Percentiles rank a stretch among this genome's conserved stretches.
These are phyloP conservation scores for Chytridium lagenaria DNA, from an alignment of 371 early-diverging fungal species.

Conservation along the genomic window DNA sequence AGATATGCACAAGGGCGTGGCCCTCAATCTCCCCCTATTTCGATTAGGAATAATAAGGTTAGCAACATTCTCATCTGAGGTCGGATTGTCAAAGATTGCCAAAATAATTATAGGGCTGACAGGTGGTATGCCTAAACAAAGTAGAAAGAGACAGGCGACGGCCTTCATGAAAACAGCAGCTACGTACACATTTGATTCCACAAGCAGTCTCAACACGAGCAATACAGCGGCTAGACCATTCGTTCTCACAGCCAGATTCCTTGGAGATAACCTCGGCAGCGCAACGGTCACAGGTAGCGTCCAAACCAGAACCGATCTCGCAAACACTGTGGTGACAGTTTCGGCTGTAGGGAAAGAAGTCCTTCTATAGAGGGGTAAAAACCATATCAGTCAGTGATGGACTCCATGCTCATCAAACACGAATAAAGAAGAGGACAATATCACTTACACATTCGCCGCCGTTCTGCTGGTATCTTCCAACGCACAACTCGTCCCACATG, in stretches of 20 bases:
- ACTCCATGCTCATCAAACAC: not conserved
- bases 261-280: constrained; percentile 11
- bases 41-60: not conserved
- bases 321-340: constrained; percentile 12
- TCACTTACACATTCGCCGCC: constrained; percentile 3
- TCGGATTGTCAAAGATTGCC: not conserved
- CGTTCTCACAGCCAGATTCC: constrained; percentile 2
- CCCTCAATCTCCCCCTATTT: not conserved
- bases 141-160: too few species aligned
- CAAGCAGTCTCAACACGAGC: constrained; percentile 11
- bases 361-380: not conserved
- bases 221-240: not conserved
- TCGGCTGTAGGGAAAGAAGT: constrained; percentile 2
- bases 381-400: too few species aligned
- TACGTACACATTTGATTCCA: constrained; percentile 3
- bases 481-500: constrained; percentile 18
- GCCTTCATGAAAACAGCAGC: too few species aligned
- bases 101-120: too few species aligned
- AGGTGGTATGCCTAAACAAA: too few species aligned
- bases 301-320: not conserved
- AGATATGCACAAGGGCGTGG: not conserved
- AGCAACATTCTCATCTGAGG: not conserved
- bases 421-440: not conserved
- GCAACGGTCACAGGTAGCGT: constrained; percentile 13
- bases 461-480: constrained; percentile 9